Percentiles rank a stretch among this genome's conserved stretches.
These are phyloP conservation scores for Lunularia cruciata DNA, from an alignment of 225 moss, liverwort and hornwort genomes.

Conservation along the genomic window DNA sequence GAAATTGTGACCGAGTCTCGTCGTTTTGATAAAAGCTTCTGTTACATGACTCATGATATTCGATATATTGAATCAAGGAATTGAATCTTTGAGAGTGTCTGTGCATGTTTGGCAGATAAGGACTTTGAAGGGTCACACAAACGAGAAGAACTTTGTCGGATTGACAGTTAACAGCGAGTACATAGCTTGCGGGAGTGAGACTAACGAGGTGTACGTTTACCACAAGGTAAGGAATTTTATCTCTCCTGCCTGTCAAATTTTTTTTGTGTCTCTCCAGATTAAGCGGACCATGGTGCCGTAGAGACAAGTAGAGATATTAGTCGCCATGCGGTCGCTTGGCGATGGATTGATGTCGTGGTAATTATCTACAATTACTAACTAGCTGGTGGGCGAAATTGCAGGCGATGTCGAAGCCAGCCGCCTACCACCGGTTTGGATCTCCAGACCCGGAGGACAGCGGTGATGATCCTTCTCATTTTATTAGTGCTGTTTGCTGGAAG, in stretches of 20 bases:
- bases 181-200: constrained; percentile 92
- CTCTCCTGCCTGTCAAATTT: too few species aligned
- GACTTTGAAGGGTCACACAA: constrained; percentile 86
- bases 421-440: constrained; percentile 82
- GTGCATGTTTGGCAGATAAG: constrained; percentile 58
- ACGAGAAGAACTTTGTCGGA: constrained; percentile 98
- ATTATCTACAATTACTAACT: too few species aligned
- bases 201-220: constrained; percentile 94
- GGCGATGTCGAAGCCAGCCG: constrained; percentile 92
- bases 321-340: too few species aligned
- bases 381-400: constrained; percentile 32
- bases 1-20: too few species aligned
- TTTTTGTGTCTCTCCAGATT: not conserved
- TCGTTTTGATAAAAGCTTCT: too few species aligned
- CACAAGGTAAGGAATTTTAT: constrained; percentile 60
- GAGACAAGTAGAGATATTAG: too few species aligned
- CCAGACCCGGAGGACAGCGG: constrained; percentile 82
- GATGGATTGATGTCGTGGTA: too few species aligned
- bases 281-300: too few species aligned
- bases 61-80: too few species aligned
- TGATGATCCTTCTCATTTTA: constrained; percentile 79
- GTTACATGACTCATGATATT: too few species aligned
- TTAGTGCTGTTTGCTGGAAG: constrained; percentile 99
- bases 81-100: too few species aligned
- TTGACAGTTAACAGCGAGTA: constrained; percentile 94